Evolutionary conservation across 805 yeast species (phyloP), one percentile per base, ranked within the genome.

Genomic region (Tetrapisispora phaffii): DNA sequence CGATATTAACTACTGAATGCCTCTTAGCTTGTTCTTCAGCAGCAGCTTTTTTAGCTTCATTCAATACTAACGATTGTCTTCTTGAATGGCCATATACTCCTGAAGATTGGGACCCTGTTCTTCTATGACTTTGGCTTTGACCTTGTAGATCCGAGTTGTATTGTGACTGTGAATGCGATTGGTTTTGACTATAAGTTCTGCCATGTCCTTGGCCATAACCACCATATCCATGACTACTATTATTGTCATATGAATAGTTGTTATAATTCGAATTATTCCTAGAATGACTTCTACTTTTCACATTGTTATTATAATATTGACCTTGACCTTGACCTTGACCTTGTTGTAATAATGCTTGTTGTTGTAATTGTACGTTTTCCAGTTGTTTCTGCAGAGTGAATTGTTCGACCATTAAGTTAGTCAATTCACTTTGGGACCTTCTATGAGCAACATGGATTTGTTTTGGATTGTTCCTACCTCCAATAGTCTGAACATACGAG

Each of bases 41-140:
- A n/a, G 98, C 98, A 7, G 97, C 97, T 54, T 82, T 82, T 56
- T 85, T 88, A 12, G 97, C 97, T 66, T 90, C 98, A 44, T 80
- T 80, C 47, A 90, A 71, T 2, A 95, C 97, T 48, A 90, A 69
- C 0, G 97, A 88, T 62, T 90, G 97, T 62, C 98, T 79, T 68
- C 98, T 79, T 9, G 73, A 69, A 61, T 90, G 98, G 31, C 97
- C 96, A 48, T 71, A 67, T 15, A 68, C 69, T 26, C 41, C 33
- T 39, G 70, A 55, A 2, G 71, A 65, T 38, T 63, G 63, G 7
- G 74, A 75, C 39, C 73, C 78, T 0, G 76, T 70, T 53, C 75
- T 67, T 58, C 76, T 69, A 49, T 76, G 80, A 19, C 68, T 52
- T 47, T 52, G 52, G 21, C 36, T 52, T 47, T 52, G 52, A 16